Base-by-base conservation (phyloP, 1,284 basidiomycete genomes). In the Agaricales sp. region DNA sequence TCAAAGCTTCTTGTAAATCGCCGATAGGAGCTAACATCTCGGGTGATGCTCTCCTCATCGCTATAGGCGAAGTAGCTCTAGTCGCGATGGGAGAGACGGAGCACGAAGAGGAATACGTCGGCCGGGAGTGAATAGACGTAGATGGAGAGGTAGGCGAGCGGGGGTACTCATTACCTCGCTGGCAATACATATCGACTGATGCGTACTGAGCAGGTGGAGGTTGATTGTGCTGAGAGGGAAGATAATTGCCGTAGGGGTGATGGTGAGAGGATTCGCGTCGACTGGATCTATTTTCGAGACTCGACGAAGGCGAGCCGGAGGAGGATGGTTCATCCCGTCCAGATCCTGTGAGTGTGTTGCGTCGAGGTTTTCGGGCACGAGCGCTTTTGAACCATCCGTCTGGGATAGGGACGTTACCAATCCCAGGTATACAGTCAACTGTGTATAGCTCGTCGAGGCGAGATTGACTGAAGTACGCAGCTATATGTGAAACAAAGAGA, bases 381-480 rank as follows among this genome's bases (percentile, higher is more conserved):
- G 86, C 83, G 62, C 82, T 86, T 58, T 74, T 74, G 67, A 87
- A 88, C 73, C 78, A 78, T 13, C 82, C 82, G 46, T 84, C 80
- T 41, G 85, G 86, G 16, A 87, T 79, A 30, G 63, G 60, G 19
- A 78, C 64, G 61, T 82, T 76, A 25, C 81, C 80, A 50, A 85
- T 70, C 26, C 75, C 74, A 25, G 70, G 75, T 57, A 86, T 71
- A 51, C 69, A 73, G 59, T 87, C 83, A 51, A 88, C 76, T 21
- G 78, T 82, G 53, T 72, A 69, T 35, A 88, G 73, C 50, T 70
- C 70, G 58, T 85, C 81, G 51, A 87, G 67, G 47, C 74, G 80
- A 57, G 78, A 75, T 57, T 84, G 84, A 58, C 81, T 86, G 63
- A 87, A 88, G 68, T 88, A 88, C 43, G 85, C 85, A 55, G 85